Evolutionary conservation across 1,284 basidiomycete genomes (phyloP), one percentile per base, ranked within the genome.

Genomic region (Golubevia pallescens): DNA sequence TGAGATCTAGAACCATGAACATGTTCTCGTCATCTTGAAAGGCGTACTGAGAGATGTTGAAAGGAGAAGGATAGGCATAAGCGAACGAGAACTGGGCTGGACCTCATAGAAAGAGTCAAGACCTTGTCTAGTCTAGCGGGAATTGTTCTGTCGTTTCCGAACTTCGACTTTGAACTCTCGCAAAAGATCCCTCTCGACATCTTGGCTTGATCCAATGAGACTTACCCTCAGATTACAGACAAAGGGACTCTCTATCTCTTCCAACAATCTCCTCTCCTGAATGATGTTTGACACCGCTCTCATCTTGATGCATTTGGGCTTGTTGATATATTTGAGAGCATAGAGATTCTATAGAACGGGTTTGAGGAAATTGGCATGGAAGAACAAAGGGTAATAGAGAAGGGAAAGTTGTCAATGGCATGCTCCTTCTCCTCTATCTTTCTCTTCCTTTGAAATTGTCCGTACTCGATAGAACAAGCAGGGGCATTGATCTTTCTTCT

Each of bases 291-390:
- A 92, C 34, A 97, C 94, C 0, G 95, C 95, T 81, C 94, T 94
- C 93, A 97, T 97, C 88, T 95, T 95, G 73, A 97, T 93, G 82
- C 95, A 97, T 89, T 96, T 96, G 23, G 73, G 69, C 87, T 99
- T 99, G 89, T 98, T 98, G 88, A 99, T 99, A 87, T 99, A 99
- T 87, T 99, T 99, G 86, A 99, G 90, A 7, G 96, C 96, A 81
- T 95, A 98, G 38, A 99, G 70, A 32, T 71, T 70, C 66, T 72
- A 67, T 1, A 56, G 8, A 38, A 16, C 23, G 21, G 51, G 56
- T n/a, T 38, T 3, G 10, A 21, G 21, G 54, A 10, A 3, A 21
- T 4, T 16, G 19, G 1, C 7, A 19, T 1, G 48, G 8, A 58
- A 19, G 57, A 32, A 58, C 20, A 58, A 7, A 58, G 19, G 10